Conservation (phyloP, 2,329 filamentous ascomycete species). For the Cadophora malorum region DNA sequence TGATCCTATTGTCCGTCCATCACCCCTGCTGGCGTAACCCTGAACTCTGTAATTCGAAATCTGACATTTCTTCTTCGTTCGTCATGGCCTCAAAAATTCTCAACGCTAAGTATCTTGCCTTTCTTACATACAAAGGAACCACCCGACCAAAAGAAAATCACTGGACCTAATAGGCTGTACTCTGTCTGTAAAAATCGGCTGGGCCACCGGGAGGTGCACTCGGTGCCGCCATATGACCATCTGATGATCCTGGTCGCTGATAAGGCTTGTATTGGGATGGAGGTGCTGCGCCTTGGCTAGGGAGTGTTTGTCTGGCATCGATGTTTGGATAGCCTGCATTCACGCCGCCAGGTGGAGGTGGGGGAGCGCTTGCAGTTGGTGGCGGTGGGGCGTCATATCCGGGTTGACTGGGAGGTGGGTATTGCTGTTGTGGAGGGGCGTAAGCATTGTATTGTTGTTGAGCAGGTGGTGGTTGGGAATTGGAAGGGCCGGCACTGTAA, state of each 20-base stretch:
- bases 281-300: constrained; percentile 51
- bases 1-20: not conserved
- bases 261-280: constrained; percentile 64
- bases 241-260: constrained; percentile 39
- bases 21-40: not conserved
- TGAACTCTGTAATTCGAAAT: not conserved
- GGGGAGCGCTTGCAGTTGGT: constrained; percentile 42
- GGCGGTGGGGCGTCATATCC: constrained; percentile 42
- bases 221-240: constrained; percentile 47
- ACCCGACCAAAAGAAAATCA: not conserved
- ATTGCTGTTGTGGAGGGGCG: constrained; percentile 37
- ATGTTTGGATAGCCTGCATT: constrained; percentile 40
- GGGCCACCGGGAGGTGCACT: constrained; percentile 52
- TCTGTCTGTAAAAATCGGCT: constrained; percentile 62
- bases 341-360: constrained; percentile 28
- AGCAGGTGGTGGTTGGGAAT: constrained; percentile 34
- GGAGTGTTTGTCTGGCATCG: constrained; percentile 57
- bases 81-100: not conserved
- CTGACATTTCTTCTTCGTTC: not conserved
- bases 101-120: constrained; percentile 10
- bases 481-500: constrained; percentile 36
- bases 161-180: constrained; percentile 42
- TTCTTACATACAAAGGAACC: constrained; percentile 9
- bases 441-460: constrained; percentile 45
- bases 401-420: constrained; percentile 32